Percentiles rank a stretch among this genome's conserved stretches.
Conservation (phyloP, 1,284 basidiomycete genomes). For the Meripilus lineatus region DNA sequence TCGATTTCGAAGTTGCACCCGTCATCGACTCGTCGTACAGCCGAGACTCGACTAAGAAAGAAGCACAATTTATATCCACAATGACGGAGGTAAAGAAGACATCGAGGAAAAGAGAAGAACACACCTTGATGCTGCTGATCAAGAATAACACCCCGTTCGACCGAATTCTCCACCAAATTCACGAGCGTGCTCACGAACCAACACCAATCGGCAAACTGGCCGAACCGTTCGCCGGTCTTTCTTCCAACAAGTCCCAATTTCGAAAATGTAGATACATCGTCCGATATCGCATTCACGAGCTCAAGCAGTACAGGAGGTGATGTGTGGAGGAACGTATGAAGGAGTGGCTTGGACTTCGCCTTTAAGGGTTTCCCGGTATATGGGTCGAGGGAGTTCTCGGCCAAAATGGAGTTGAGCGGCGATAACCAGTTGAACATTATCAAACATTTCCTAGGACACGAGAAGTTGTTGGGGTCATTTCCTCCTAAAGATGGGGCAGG, state of each 20-base stretch:
- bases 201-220: constrained; percentile 74
- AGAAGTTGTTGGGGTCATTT: constrained; percentile 1
- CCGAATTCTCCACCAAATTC: constrained; percentile 72
- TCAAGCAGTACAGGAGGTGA: constrained; percentile 81
- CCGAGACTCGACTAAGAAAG: constrained; percentile 55
- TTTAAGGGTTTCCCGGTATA: constrained; percentile 16
- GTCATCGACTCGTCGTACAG: constrained; percentile 69
- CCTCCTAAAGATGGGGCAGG: background rate
- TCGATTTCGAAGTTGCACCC: constrained; percentile 66
- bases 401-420: constrained; percentile 62
- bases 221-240: constrained; percentile 60
- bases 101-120: constrained; percentile 3
- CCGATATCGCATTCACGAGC: constrained; percentile 64
- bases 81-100: constrained; percentile 3
- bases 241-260: constrained; percentile 62
- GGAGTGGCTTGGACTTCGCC: constrained; percentile 48
- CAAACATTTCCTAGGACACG: constrained; percentile 61
- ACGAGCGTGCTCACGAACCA: constrained; percentile 76
- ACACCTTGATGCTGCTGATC: constrained; percentile 57
- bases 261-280: constrained; percentile 73
- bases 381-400: constrained; percentile 53
- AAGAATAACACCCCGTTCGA: constrained; percentile 65
- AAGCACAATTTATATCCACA: constrained; percentile 7
- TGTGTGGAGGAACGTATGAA: constrained; percentile 69
- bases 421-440: constrained; percentile 79